A percentile compares a stretch with the other conserved stretches of the same genome.
phyloP scores from a whole-genome alignment of 2,329 filamentous ascomycete species.

The Paecilomyces sp. region DNA sequence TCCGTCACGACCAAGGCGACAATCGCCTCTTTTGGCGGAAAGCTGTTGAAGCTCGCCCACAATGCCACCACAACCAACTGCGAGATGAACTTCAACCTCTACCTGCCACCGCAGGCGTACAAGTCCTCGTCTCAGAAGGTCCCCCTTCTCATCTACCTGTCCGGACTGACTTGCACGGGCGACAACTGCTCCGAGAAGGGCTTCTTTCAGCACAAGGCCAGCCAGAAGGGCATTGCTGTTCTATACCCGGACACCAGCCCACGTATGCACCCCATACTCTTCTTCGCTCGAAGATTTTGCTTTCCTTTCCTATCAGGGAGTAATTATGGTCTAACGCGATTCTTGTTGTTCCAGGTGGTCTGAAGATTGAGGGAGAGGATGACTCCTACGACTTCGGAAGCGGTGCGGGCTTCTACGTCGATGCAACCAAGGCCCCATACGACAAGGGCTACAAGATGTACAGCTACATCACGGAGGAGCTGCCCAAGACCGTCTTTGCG shows the following conservation, averaged over 20 bases:
- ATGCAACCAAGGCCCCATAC: slow-evolving; percentile 72
- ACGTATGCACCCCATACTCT: slow-evolving; percentile 44
- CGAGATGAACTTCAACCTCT: slow-evolving; percentile 89
- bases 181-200: slow-evolving; percentile 72
- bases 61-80: slow-evolving; percentile 69
- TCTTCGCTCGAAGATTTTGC: too few species aligned
- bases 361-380: slow-evolving; percentile 74
- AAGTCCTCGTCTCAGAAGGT: slow-evolving; percentile 51
- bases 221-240: slow-evolving; percentile 76
- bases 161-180: slow-evolving; percentile 88
- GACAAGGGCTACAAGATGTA: slow-evolving; percentile 85
- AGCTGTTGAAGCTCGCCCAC: slow-evolving; percentile 90
- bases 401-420: slow-evolving; percentile 90
- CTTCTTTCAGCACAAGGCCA: slow-evolving; percentile 82
- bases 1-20: slow-evolving; percentile 82
- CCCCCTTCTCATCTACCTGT: slow-evolving; percentile 86
- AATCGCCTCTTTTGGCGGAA: slow-evolving; percentile 87
- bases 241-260: slow-evolving; percentile 94
- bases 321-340: background rate
- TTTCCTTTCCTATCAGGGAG: background rate
- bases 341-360: slow-evolving; percentile 49
- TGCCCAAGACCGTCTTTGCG: slow-evolving; percentile 69
- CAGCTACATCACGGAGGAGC: slow-evolving; percentile 79
- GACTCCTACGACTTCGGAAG: slow-evolving; percentile 87
- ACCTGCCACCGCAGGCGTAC: slow-evolving; percentile 68